phyloP scores from a whole-genome alignment of 2,329 filamentous ascomycete species.

The Xylaria sp. region DNA sequence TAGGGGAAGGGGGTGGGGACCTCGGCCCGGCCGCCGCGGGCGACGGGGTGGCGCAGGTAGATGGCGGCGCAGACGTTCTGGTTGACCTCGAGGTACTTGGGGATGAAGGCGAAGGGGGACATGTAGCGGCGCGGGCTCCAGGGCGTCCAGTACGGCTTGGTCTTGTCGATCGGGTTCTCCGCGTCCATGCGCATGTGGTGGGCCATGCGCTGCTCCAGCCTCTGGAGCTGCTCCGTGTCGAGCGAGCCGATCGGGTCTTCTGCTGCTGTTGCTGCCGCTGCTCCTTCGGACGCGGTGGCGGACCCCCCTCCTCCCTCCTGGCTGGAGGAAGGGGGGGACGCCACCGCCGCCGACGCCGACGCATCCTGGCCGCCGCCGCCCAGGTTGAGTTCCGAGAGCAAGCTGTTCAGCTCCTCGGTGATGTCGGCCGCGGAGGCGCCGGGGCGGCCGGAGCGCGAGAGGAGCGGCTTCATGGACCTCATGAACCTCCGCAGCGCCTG shows the following conservation, averaged over 20 bases:
- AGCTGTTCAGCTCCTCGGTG: constrained; percentile 56
- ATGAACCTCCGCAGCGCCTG: constrained; percentile 75
- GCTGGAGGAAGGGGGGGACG: constrained; percentile 20
- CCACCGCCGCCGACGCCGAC: constrained; percentile 26
- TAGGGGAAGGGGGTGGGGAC: constrained; percentile 80
- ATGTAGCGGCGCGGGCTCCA: constrained; percentile 89
- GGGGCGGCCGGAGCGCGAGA: constrained; percentile 53
- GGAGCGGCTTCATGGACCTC: constrained; percentile 63
- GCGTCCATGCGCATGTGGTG: constrained; percentile 63
- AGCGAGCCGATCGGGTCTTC: constrained; percentile 44
- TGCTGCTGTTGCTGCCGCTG: constrained; percentile 39
- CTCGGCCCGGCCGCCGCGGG: constrained; percentile 76
- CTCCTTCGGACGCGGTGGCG: too few relatives aligned
- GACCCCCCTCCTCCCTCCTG: too few relatives aligned
- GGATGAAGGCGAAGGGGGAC: constrained; percentile 92
- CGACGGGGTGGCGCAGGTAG: constrained; percentile 92
- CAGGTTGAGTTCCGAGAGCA: constrained; percentile 52
- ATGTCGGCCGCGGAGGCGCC: constrained; percentile 45
- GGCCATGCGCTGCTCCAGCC: constrained; percentile 60
- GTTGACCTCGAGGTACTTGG: constrained; percentile 94
- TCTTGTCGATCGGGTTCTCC: constrained; percentile 75
- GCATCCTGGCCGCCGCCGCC: constrained; percentile 23
- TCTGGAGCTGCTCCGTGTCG: constrained; percentile 54
- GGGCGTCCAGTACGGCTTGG: constrained; percentile 86
- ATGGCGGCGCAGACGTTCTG: constrained; percentile 95